Evolutionary conservation across 164 flowering plant genomes (phyloP).

Genomic region (Cinnamomum micranthum): DNA sequence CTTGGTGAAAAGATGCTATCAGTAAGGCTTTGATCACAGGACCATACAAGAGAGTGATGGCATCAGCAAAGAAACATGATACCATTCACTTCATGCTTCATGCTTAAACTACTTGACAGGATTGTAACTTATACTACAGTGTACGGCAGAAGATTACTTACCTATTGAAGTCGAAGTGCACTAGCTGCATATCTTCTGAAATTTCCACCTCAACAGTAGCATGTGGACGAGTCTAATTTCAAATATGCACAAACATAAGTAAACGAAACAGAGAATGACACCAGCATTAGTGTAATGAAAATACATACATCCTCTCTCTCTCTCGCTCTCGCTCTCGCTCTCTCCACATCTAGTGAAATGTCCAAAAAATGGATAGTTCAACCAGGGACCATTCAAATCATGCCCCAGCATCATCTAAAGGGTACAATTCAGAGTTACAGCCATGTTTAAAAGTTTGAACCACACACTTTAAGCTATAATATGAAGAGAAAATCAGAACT

Average conservation of each 20-base stretch:
- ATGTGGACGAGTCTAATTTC: constrained; percentile 67
- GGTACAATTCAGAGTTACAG: too few species aligned
- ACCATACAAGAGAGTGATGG: not conserved
- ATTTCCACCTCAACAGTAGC: constrained; percentile 92
- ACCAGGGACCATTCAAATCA: too few species aligned
- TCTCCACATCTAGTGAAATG: too few species aligned
- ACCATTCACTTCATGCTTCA: not conserved
- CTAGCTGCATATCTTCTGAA: constrained; percentile 93
- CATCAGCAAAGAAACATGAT: not conserved
- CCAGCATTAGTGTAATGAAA: not conserved
- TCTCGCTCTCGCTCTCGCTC: too few species aligned
- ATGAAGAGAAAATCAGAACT: too few species aligned
- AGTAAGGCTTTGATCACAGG: not conserved
- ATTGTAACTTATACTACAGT: not conserved
- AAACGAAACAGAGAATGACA: not conserved
- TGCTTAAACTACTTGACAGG: not conserved
- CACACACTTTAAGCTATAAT: too few species aligned
- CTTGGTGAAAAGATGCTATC: not conserved
- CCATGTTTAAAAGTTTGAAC: too few species aligned
- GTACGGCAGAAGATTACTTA: constrained; percentile 1
- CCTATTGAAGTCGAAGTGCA: constrained; percentile 48
- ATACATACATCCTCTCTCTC: not conserved
- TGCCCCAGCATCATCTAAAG: too few species aligned
- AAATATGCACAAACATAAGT: not conserved
- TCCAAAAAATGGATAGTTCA: too few species aligned